Conservation (phyloP, 306 rosid genomes). For the Arachis stenosperma region DNA sequence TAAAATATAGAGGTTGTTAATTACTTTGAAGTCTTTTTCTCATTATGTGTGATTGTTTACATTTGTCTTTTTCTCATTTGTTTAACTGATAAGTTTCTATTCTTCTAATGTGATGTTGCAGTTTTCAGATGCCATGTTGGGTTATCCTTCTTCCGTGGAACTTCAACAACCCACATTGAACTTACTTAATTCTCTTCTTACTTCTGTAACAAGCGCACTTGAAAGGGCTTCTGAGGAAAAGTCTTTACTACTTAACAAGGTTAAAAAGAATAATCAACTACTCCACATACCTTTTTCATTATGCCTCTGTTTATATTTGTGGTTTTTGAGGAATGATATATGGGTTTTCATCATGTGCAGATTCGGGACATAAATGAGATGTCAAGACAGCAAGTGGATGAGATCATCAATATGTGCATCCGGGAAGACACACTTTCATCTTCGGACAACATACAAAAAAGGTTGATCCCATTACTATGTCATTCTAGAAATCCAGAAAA, state of each 20-base stretch:
- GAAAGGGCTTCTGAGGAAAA: constrained; percentile 94
- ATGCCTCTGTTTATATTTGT: background rate
- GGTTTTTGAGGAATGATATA: constrained; percentile 4
- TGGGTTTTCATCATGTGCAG: constrained; percentile 43
- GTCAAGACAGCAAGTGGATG: constrained; percentile 94
- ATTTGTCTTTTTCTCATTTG: background rate
- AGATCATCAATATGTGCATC: constrained; percentile 71
- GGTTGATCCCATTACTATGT: constrained; percentile 44
- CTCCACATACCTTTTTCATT: constrained; percentile 1
- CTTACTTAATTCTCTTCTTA: constrained; percentile 70
- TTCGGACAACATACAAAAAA: constrained; percentile 85
- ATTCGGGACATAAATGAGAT: constrained; percentile 88
- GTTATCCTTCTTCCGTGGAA: constrained; percentile 57
- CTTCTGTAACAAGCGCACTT: constrained; percentile 66
- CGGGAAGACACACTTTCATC: constrained; percentile 61
- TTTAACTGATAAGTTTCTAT: constrained; percentile 12
- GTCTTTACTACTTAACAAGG: constrained; percentile 76
- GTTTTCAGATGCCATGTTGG: constrained; percentile 58
- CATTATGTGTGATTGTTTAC: constrained; percentile 18
- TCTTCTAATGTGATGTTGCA: constrained; percentile 43
- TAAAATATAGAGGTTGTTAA: constrained; percentile 26
- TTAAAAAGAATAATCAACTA: constrained; percentile 35
- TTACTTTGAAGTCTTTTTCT: constrained; percentile 11
- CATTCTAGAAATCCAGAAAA: constrained; percentile 23
- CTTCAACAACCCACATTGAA: constrained; percentile 77